These are phyloP conservation scores for Colletotrichum godetiae DNA, from an alignment of 2,329 filamentous ascomycete genomes.

Conservation along the genomic window DNA sequence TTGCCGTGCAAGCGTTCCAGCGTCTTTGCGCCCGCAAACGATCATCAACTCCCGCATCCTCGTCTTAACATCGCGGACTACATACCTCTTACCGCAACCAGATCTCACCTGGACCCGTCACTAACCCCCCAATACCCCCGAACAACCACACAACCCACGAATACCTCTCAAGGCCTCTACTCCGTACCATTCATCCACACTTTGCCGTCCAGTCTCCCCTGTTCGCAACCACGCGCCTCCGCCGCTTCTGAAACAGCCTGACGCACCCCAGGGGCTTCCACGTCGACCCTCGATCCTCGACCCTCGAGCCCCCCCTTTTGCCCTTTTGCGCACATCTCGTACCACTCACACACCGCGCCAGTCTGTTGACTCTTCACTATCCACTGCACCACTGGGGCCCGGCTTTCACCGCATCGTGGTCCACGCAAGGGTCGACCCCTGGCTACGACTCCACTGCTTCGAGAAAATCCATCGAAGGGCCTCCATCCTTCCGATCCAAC, in stretches of 20 bases:
- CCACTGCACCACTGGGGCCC: conserved; percentile 20
- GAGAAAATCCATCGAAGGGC: conserved; percentile 35
- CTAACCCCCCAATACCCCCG: neutral
- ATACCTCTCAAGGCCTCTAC: neutral
- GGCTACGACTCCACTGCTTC: conserved; percentile 36
- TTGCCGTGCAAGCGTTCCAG: neutral
- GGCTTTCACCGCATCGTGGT: conserved; percentile 31
- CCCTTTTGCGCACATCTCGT: conserved; percentile 25
- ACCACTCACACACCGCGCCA: conserved; percentile 26
- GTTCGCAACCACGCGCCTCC: conserved; percentile 26
- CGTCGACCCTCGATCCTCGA: conserved; percentile 37
- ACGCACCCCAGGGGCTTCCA: conserved; percentile 46
- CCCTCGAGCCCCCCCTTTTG: conserved; percentile 39
- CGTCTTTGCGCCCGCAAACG: conserved; percentile 26
- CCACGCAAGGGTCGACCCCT: conserved; percentile 23
- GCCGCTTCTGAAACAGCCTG: conserved; percentile 50
- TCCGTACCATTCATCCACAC: conserved; percentile 3
- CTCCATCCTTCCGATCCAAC: conserved; percentile 11
- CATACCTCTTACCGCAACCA: conserved; percentile 21
- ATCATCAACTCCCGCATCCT: conserved; percentile 13
- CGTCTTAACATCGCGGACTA: conserved; percentile 28
- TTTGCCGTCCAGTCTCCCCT: conserved; percentile 20
- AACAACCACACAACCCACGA: too few relatives aligned
- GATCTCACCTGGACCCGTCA: conserved; percentile 15
- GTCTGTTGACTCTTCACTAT: conserved; percentile 2